Evolutionary conservation across 2,329 filamentous ascomycete species (phyloP).

Genomic region (Xylaria digitata): DNA sequence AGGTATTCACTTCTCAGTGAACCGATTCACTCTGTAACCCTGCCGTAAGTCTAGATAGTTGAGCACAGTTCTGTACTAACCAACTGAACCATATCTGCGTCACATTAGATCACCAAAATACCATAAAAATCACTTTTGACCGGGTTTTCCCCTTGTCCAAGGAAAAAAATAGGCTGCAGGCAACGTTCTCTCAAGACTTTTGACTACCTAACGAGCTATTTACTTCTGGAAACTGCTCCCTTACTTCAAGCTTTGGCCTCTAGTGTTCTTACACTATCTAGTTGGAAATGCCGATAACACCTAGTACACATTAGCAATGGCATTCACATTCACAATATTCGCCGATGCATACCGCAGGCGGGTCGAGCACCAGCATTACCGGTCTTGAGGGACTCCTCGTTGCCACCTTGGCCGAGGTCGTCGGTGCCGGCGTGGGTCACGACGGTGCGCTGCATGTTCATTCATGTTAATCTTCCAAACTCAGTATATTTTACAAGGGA

Average conservation of each 20-base stretch:
- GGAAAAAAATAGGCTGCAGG: background rate
- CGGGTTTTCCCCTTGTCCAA: background rate
- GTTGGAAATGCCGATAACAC: conserved; percentile 88
- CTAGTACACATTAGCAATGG: conserved; percentile 54
- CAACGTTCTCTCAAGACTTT: conserved; percentile 9
- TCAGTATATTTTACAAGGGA: background rate
- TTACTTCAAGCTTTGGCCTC: conserved; percentile 1
- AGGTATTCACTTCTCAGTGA: too few relatives aligned
- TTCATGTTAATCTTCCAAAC: conserved; percentile 36
- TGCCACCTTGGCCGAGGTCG: conserved; percentile 91
- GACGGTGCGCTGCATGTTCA: conserved; percentile 78
- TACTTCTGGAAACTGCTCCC: conserved; percentile 16
- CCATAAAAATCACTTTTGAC: background rate
- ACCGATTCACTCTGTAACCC: background rate
- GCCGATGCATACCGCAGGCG: conserved; percentile 79
- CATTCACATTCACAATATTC: background rate
- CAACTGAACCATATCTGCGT: background rate
- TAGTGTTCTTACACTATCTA: conserved; percentile 57
- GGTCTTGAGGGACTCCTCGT: conserved; percentile 98
- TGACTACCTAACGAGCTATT: conserved; percentile 20
- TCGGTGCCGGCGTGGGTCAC: conserved; percentile 96
- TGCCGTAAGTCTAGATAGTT: background rate
- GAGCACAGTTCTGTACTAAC: too few relatives aligned
- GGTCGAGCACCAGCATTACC: conserved; percentile 94
- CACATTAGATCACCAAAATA: background rate